A percentile compares a stretch with the other conserved stretches of the same genome.
Conservation (phyloP, 2,329 filamentous ascomycete genomes). For the Fusarium miscanthi region DNA sequence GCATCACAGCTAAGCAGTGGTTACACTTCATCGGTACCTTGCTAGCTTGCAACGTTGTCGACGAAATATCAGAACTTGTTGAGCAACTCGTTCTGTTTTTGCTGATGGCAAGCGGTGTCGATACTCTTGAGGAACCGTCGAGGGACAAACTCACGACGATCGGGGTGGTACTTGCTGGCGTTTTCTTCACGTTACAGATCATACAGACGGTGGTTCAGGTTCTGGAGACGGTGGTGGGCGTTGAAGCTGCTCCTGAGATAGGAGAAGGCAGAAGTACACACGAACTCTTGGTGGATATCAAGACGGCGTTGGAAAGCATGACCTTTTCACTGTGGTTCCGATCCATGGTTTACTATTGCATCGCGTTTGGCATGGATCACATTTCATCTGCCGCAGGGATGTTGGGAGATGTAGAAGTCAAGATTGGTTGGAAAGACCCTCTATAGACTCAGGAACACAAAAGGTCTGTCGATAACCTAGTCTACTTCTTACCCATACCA, state of each 20-base stretch:
- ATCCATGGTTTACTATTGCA: neutral
- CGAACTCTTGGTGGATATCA: neutral
- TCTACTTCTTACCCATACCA: neutral
- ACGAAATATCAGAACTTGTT: neutral
- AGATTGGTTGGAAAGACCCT: neutral
- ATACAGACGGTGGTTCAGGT: neutral
- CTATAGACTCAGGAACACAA: neutral
- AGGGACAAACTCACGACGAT: accelerated
- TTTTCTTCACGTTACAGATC: neutral
- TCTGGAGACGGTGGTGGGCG: neutral
- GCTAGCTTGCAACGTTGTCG: neutral
- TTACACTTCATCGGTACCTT: neutral
- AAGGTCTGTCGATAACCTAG: too few species aligned
- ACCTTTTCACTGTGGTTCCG: neutral
- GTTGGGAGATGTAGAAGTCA: neutral
- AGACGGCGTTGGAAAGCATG: neutral
- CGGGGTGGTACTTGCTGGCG: accelerated
- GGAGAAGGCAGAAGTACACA: accelerated
- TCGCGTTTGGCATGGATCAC: neutral
- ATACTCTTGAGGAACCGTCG: neutral
- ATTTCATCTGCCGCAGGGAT: neutral
- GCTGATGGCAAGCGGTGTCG: neutral
- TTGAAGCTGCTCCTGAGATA: neutral
- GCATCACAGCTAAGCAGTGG: neutral
- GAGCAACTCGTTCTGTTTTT: neutral